Base-by-base conservation (phyloP, 2,329 filamentous ascomycete species). In the Fusarium paranaense region DNA sequence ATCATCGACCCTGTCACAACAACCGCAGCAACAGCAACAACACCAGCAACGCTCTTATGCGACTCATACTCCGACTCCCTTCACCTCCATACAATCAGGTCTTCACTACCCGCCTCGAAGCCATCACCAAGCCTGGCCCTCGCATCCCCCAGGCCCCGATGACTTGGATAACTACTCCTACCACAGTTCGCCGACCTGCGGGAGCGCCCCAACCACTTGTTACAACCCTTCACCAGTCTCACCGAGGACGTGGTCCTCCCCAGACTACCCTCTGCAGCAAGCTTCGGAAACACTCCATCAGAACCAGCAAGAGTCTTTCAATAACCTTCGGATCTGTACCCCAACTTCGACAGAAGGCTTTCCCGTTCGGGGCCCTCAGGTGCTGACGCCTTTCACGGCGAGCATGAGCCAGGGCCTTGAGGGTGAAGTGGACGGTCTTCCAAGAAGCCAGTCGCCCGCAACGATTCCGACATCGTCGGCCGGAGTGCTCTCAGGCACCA, bases 131-230 rank as follows among this genome's bases (percentile, higher is more conserved):
- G 66, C 71, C 58, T 83, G 82, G 80, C 79, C 81, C 38, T 85
- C 83, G 30, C 83, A 85, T 33, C 83, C 82, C 13, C 78, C 80
- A 10, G 78, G 79, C 14, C 78, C 80, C 40, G 81, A 84, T 37
- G 84, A 85, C 27, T 78, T 81, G 57, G 84, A 85, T 22, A 79
- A 80, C 66, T 81, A 81, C 62, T 81, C 80, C 50, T 82, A 81
- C 72, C 78, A 80, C 60, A 80, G 77, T 33, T 83, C 82, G 11
- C 81, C 82, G 5, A 76, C 75, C 18, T 76, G 73, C 42, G 76
- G 70, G 5, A 74, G 74, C 61, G 72, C 70, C 61, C 66, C 73
- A 54, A 59, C 75, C 56, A 61, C 75, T 42, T 76, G 70, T 61
- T 81, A 81, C 73, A 78, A 79, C 64, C 69, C 75, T 35, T 77